Evolutionary conservation across 2,329 filamentous ascomycete genomes (phyloP).

Genomic region (Ophiostoma sp.): DNA sequence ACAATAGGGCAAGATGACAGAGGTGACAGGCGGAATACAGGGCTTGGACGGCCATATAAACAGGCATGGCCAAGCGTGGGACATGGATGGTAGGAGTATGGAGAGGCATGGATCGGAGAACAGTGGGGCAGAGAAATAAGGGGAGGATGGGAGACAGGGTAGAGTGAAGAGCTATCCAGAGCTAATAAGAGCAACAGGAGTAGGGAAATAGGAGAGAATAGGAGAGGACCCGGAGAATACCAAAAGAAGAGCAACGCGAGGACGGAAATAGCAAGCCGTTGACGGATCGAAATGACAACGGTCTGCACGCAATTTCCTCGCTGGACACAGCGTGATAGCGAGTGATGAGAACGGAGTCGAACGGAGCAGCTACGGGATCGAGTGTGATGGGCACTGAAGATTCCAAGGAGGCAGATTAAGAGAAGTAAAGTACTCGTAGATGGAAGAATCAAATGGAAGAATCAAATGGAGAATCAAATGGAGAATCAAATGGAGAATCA

Average conservation of each 20-base stretch:
- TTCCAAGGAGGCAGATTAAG: no score
- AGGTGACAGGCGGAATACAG: neutral
- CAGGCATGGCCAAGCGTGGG: neutral
- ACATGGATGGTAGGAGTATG: neutral
- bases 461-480: neutral
- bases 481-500: neutral
- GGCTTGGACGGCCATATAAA: neutral
- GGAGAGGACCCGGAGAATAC: neutral
- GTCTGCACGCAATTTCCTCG: no score
- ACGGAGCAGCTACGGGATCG: no score
- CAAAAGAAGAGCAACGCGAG: neutral
- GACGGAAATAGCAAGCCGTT: neutral
- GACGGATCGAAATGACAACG: neutral
- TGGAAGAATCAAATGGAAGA: neutral
- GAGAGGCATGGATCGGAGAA: neutral
- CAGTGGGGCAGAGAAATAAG: slow-evolving; percentile 3
- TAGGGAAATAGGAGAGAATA: neutral
- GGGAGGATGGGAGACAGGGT: neutral
- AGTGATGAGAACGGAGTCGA: neutral
- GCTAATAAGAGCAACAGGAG: neutral
- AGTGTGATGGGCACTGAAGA: no score
- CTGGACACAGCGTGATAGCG: no score
- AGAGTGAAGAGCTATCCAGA: neutral
- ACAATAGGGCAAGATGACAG: no score
- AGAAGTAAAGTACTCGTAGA: no score